Evolutionary conservation across 2,329 filamentous ascomycete genomes (phyloP).

Genomic region (Xylaria arbuscula): DNA sequence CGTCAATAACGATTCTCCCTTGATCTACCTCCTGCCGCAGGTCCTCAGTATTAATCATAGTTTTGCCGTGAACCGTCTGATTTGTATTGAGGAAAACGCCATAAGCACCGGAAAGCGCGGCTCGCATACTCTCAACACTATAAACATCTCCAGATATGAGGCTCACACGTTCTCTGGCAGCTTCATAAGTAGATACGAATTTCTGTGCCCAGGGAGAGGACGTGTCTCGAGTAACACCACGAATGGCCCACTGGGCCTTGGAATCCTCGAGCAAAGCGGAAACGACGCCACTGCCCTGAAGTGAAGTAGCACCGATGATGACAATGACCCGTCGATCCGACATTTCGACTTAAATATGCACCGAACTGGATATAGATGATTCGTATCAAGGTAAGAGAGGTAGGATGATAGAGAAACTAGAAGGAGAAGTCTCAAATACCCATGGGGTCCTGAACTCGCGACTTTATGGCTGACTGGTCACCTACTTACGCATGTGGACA

Average conservation of each 20-base stretch:
- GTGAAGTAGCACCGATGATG: slow-evolving; percentile 23
- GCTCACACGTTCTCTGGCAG: slow-evolving; percentile 24
- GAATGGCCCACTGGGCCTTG: slow-evolving; percentile 18
- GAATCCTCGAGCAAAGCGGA: slow-evolving; percentile 23
- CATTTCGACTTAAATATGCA: slow-evolving; percentile 17
- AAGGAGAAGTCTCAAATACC: slow-evolving; percentile 13
- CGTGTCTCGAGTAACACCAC: slow-evolving; percentile 24
- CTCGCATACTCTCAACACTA: slow-evolving; percentile 18
- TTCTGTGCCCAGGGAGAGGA: slow-evolving; percentile 26
- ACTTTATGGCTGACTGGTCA: slow-evolving; percentile 4
- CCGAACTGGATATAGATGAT: neutral
- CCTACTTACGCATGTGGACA: neutral
- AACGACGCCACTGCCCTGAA: slow-evolving; percentile 23
- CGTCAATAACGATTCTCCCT: slow-evolving; percentile 25
- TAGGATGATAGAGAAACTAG: neutral
- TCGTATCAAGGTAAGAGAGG: slow-evolving; percentile 5
- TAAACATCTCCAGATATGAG: slow-evolving; percentile 26
- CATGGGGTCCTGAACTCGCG: slow-evolving; percentile 6
- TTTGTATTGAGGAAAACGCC: slow-evolving; percentile 24
- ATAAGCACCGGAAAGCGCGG: slow-evolving; percentile 27
- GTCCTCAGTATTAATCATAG: slow-evolving; percentile 20
- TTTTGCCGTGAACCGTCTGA: slow-evolving; percentile 15
- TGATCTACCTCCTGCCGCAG: slow-evolving; percentile 25
- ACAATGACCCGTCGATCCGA: slow-evolving; percentile 26
- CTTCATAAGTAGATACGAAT: slow-evolving; percentile 18